Conservation (phyloP, 1,284 basidiomycete genomes). For the Trichosporon sp. region DNA sequence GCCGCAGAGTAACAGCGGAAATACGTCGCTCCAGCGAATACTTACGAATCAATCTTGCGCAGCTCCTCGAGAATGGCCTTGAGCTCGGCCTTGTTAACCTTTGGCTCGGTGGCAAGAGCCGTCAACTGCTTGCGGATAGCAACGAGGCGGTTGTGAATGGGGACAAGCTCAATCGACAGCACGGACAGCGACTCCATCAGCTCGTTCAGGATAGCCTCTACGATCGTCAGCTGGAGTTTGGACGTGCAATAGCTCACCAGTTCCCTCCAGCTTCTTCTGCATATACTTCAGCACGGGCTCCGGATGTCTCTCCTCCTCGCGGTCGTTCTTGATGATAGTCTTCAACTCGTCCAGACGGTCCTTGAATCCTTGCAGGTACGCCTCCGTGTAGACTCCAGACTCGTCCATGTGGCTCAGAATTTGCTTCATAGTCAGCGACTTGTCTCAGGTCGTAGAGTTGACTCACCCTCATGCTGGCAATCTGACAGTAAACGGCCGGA, state of each 20-base stretch:
- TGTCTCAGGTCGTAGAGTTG: background rate
- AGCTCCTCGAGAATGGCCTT: conserved; percentile 89
- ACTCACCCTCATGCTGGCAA: conserved; percentile 87
- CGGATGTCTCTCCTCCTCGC: conserved; percentile 74
- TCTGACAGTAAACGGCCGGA: conserved; percentile 87
- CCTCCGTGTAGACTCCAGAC: conserved; percentile 83
- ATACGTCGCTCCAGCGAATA: conserved; percentile 34
- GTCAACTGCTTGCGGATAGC: conserved; percentile 82
- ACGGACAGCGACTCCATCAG: conserved; percentile 78
- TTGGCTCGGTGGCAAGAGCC: conserved; percentile 78
- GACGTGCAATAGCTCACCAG: conserved; percentile 59
- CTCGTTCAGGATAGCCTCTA: conserved; percentile 69
- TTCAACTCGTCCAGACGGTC: conserved; percentile 71
- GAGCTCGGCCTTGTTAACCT: conserved; percentile 76
- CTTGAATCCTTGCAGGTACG: conserved; percentile 78
- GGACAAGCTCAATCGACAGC: conserved; percentile 77
- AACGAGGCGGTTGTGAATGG: conserved; percentile 83
- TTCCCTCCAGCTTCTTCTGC: conserved; percentile 83
- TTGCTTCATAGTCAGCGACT: conserved; percentile 58
- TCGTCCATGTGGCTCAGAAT: conserved; percentile 89
- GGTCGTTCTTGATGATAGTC: conserved; percentile 73
- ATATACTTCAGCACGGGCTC: conserved; percentile 84
- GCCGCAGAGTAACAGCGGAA: conserved; percentile 1
- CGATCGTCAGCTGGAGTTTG: background rate
- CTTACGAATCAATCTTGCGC: conserved; percentile 88